These are phyloP conservation scores for Russula earlei DNA, from an alignment of 768 basidiomycete genomes.

Conservation along the genomic window DNA sequence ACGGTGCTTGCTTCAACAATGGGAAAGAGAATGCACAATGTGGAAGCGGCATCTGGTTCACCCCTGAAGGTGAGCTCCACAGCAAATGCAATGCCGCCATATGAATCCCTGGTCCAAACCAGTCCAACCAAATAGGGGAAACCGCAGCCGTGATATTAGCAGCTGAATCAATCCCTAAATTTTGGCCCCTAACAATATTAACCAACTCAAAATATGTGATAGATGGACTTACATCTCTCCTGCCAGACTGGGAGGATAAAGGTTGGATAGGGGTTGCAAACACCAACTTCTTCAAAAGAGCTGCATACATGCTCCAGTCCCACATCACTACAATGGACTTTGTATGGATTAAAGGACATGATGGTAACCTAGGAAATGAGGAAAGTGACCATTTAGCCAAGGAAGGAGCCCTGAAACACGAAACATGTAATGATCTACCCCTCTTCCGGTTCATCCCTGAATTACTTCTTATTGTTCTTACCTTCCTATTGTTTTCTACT, in stretches of 20 bases:
- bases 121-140: neutral
- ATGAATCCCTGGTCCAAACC: neutral
- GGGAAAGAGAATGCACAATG: neutral
- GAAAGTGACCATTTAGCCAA: no score
- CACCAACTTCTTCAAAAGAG: neutral
- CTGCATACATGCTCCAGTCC: no score
- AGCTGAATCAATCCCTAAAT: neutral
- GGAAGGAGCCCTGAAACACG: no score
- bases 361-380: no score
- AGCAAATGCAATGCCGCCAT: neutral
- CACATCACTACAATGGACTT: no score
- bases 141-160: neutral
- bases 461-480: no score
- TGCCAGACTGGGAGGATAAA: neutral
- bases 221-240: neutral
- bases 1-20: neutral
- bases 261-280: neutral
- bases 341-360: no score
- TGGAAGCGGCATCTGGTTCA: neutral
- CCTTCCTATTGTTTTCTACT: no score
- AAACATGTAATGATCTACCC: no score
- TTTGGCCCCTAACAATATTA: neutral
- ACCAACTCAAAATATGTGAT: neutral
- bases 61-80: neutral
- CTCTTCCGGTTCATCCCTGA: no score